phyloP scores from a whole-genome alignment of 2,329 filamentous ascomycete species.

The Juglanconis juglandina region DNA sequence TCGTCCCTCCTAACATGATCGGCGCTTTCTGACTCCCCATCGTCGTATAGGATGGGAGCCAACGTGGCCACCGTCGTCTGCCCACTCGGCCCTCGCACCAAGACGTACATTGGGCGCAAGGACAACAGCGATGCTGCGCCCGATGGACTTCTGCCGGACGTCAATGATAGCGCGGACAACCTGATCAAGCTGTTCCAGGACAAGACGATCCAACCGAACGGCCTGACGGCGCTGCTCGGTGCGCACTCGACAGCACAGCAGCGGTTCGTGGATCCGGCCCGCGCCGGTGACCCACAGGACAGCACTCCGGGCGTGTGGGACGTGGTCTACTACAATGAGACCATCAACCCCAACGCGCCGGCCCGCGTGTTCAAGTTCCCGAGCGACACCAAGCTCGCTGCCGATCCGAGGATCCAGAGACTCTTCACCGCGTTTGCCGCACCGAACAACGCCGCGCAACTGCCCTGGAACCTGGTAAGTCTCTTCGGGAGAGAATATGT shows the following conservation, averaged over 20 bases:
- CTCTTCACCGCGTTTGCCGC: slow-evolving; percentile 3
- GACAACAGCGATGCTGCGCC: slow-evolving; percentile 40
- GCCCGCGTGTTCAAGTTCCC: slow-evolving; percentile 32
- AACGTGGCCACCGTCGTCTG: slow-evolving; percentile 47
- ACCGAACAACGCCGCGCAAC: slow-evolving; percentile 8
- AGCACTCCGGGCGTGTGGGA: slow-evolving; percentile 53
- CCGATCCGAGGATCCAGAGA: slow-evolving; percentile 1
- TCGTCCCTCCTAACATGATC: too few relatives aligned
- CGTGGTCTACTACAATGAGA: slow-evolving; percentile 45
- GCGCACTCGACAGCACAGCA: slow-evolving; percentile 52
- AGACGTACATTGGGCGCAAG: slow-evolving; percentile 48
- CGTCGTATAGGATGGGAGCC: slow-evolving; percentile 35
- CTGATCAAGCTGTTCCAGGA: slow-evolving; percentile 47
- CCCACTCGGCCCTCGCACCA: slow-evolving; percentile 43
- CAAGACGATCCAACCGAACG: slow-evolving; percentile 51
- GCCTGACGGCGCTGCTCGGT: slow-evolving; percentile 52
- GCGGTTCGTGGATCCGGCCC: slow-evolving; percentile 37
- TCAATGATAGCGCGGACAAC: slow-evolving; percentile 39
- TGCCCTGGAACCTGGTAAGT: slow-evolving; percentile 8
- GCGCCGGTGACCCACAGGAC: slow-evolving; percentile 46
- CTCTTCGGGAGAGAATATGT: neutral
- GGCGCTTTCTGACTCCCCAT: too few relatives aligned
- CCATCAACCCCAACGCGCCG: slow-evolving; percentile 28
- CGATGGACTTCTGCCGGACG: slow-evolving; percentile 40
- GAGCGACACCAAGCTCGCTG: slow-evolving; percentile 4